Percentiles rank a stretch among this genome's conserved stretches.
These are phyloP conservation scores for Ustilago vetiveriae DNA, from an alignment of 1,284 basidiomycete genomes.

Conservation along the genomic window DNA sequence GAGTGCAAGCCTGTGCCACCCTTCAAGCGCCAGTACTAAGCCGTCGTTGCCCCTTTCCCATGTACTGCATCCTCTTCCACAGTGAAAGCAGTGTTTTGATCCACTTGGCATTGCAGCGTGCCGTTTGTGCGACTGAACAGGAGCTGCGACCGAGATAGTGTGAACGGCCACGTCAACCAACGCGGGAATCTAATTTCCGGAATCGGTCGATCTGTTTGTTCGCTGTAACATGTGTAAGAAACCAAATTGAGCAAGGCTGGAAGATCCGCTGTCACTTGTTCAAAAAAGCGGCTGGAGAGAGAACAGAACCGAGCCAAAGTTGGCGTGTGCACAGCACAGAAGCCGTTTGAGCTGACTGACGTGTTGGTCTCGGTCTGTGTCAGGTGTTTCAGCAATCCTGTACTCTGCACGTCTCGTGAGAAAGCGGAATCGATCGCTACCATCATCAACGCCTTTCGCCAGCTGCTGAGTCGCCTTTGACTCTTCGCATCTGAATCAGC, in stretches of 20 bases:
- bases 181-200: too few relatives aligned
- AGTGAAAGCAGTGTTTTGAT: background rate
- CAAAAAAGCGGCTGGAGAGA: too few relatives aligned
- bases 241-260: too few relatives aligned
- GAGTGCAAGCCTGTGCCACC: conserved; percentile 78
- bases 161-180: too few relatives aligned
- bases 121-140: too few relatives aligned
- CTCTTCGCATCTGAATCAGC: background rate
- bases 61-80: background rate
- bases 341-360: conserved; percentile 16
- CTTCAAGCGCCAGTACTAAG: conserved; percentile 62
- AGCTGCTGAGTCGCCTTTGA: background rate
- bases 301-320: too few relatives aligned
- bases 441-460: conserved; percentile 3
- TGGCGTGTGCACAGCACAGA: conserved; percentile 4
- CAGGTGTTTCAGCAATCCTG: background rate
- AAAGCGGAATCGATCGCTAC: too few relatives aligned
- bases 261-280: too few relatives aligned
- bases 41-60: background rate
- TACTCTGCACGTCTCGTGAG: background rate
- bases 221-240: too few relatives aligned
- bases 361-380: conserved; percentile 25
- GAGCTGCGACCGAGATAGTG: too few relatives aligned
- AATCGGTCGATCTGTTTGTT: too few relatives aligned
- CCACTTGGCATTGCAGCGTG: too few relatives aligned